phyloP scores from a whole-genome alignment of 148 eudicot species.

The Nyssa sinensis region DNA sequence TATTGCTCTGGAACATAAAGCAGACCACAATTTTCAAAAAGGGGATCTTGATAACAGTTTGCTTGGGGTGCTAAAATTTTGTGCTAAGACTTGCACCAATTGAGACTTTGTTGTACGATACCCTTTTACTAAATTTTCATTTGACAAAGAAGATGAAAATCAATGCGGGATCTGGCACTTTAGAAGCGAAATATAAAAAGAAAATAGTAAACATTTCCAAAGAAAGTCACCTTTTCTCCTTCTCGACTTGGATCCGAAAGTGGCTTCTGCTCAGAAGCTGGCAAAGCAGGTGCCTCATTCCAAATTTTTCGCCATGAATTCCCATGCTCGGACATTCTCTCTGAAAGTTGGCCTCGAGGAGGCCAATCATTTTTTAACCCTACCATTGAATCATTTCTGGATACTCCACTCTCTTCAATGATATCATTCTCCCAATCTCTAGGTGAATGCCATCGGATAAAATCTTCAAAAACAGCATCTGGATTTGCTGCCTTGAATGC shows the following conservation, averaged over 20 bases:
- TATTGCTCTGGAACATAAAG: too few relatives aligned
- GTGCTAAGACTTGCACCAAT: too few relatives aligned
- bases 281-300: conserved; percentile 78
- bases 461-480: conserved; percentile 91
- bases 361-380: conserved; percentile 57
- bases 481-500: conserved; percentile 98
- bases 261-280: conserved; percentile 87
- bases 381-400: conserved; percentile 20
- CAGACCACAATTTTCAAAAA: too few relatives aligned
- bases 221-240: conserved; percentile 80
- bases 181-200: background rate
- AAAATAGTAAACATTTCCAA: conserved; percentile 1
- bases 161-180: background rate
- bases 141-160: background rate
- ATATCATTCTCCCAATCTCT: conserved; percentile 82
- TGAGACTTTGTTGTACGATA: background rate
- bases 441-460: conserved; percentile 99
- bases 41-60: too few relatives aligned
- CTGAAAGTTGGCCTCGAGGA: conserved; percentile 84
- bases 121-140: background rate
- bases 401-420: conserved; percentile 24
- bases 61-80: too few relatives aligned
- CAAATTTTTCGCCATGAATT: conserved; percentile 91
- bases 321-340: conserved; percentile 86
- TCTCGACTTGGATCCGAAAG: conserved; percentile 87